These are phyloP conservation scores for Trichosporon faecale DNA, from an alignment of 1,284 basidiomycete genomes.

Conservation along the genomic window DNA sequence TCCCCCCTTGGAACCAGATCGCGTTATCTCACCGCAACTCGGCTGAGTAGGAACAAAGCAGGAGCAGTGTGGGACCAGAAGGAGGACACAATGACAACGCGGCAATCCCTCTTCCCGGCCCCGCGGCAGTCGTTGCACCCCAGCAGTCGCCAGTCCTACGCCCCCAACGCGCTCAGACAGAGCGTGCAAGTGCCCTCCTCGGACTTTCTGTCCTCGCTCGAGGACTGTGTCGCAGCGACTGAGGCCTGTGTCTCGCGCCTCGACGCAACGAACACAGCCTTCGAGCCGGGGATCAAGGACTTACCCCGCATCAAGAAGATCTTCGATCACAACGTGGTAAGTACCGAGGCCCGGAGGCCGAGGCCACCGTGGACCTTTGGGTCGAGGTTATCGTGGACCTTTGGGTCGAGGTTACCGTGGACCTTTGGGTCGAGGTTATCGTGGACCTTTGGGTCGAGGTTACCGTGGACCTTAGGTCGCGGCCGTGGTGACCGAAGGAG, in stretches of 20 bases:
- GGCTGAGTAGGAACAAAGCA: too few relatives aligned
- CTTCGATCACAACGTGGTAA: slow-evolving; percentile 44
- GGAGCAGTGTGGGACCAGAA: too few relatives aligned
- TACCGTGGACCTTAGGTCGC: too few relatives aligned
- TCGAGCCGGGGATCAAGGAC: slow-evolving; percentile 41
- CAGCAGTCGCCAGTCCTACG: slow-evolving; percentile 11
- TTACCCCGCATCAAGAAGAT: slow-evolving; percentile 43
- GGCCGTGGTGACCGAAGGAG: too few relatives aligned
- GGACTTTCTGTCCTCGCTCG: slow-evolving; percentile 23
- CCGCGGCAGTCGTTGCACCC: not conserved
- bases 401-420: too few relatives aligned
- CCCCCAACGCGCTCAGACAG: not conserved
- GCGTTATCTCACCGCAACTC: too few relatives aligned
- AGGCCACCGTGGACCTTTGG: too few relatives aligned
- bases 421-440: too few relatives aligned
- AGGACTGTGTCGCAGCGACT: slow-evolving; percentile 47
- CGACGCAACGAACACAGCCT: not conserved
- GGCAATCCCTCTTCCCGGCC: slow-evolving; percentile 1
- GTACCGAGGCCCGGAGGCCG: slow-evolving; percentile 15
- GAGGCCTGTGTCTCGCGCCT: slow-evolving; percentile 32
- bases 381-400: too few relatives aligned
- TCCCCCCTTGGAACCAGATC: too few relatives aligned
- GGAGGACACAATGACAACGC: not conserved
- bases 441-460: too few relatives aligned
- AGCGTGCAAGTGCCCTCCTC: not conserved